Base-by-base conservation (phyloP, 1,284 basidiomycete species). In the Ustilago hordei region DNA sequence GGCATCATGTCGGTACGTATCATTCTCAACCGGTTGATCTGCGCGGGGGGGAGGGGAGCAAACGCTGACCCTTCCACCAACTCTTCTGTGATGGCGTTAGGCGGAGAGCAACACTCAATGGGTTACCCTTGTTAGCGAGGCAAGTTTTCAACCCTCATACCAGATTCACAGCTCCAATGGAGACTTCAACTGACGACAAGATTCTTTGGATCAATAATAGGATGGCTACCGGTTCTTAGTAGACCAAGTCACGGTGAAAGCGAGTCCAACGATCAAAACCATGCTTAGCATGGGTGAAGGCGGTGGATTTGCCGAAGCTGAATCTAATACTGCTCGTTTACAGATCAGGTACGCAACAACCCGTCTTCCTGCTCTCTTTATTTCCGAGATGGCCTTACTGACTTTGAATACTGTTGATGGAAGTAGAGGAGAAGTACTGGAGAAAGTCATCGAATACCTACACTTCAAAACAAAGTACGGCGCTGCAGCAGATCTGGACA, bases 371-470 rank as follows among this genome's bases (percentile, higher is more conserved):
- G 2, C 28, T 8, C 38, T 36, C 36, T 56, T 11, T 3, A 53
- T 19, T 17, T n/a, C 45, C 54, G 31, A 35, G 23, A 11, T 32
- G 32, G 4, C 1, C 34, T 12, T 35, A 47, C 57, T 59, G 6
- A 59, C 35, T 53, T 69, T 41, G 64, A 17, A 12, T 36, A 47
- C 55, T 3, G 8, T 47, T 23, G 17, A 17, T 41, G 39, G 2
- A 50, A 17, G 23, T 80, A 93, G 93, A 35, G 91, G 90, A 3
- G 89, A 91, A 43, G 91, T 94, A 32, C 90, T 93, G 2, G 93
- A 94, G 85, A 94, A 93, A 82, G 88, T 94, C 36, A 88, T 92
- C 45, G 93, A 95, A 84, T 95, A 93, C 82, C 91, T 95, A 86
- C 87, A 90, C 61, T 94, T 92, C 89, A 93, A 92, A 86, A 88